Conservation (phyloP, 2,329 filamentous ascomycete species). For the Pochonia chlamydosporia region DNA sequence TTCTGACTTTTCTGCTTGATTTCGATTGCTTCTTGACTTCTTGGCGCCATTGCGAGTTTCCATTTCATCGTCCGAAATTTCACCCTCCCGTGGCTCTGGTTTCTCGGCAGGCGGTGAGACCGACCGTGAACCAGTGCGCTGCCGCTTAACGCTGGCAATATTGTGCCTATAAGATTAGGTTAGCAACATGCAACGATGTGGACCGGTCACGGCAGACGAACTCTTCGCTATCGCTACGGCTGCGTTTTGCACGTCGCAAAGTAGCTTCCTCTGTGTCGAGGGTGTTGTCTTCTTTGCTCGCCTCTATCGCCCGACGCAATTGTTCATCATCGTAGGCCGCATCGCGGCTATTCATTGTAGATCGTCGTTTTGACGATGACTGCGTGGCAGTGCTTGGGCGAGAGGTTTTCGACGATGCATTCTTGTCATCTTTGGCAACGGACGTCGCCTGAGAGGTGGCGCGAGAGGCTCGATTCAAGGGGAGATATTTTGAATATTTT, state of each 20-base stretch:
- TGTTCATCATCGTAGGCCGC: constrained; percentile 94
- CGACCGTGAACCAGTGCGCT: constrained; percentile 74
- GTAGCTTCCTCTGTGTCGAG: constrained; percentile 44
- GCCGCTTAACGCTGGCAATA: constrained; percentile 68
- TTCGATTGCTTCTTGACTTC: constrained; percentile 55
- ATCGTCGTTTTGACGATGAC: constrained; percentile 76
- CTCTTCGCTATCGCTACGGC: constrained; percentile 90
- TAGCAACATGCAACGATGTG: neutral
- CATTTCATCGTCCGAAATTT: constrained; percentile 69
- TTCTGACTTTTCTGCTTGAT: constrained; percentile 57
- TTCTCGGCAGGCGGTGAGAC: constrained; percentile 47
- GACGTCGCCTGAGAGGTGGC: constrained; percentile 59
- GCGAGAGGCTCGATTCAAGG: constrained; percentile 50
- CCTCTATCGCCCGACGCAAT: constrained; percentile 82
- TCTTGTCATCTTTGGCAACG: constrained; percentile 56
- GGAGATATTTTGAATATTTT: constrained; percentile 61
- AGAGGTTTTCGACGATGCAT: constrained; percentile 49
- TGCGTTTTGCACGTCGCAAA: constrained; percentile 69
- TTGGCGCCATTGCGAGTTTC: constrained; percentile 47
- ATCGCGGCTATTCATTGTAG: constrained; percentile 95
- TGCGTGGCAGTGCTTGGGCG: constrained; percentile 46
- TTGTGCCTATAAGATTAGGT: constrained; percentile 49
- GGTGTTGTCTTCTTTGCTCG: constrained; percentile 77
- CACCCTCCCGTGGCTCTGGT: constrained; percentile 43
- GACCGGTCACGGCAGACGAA: constrained; percentile 43